Base-by-base conservation (phyloP, 345 rosid species). In the Eutrema japonicum region DNA sequence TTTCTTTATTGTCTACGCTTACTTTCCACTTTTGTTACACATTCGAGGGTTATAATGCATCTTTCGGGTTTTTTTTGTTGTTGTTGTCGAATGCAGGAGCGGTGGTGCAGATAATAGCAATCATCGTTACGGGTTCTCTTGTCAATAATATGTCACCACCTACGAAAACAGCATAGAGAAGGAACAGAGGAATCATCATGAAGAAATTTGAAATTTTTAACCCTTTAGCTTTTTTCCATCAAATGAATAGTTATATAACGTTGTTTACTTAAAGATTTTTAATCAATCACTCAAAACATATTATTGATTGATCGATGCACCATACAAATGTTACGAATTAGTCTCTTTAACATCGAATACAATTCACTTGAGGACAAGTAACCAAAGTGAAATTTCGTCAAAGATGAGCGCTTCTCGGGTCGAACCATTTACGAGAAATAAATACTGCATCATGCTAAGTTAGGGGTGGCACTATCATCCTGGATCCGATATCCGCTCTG, bases 141-240 rank as follows among this genome's bases (percentile, higher is more conserved):
- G 68, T 84, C 43, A 72, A 69, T 64, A 87, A 89, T 64, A 89
- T 91, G 96, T 87, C 97, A 74, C 97, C 91, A 3, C 93, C 91
- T 43, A 86, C 87, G 60, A 89, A 77, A 82, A 14, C 80, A 52
- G 74, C 48, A 62, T 76, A 76, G 70, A 22, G 64, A 62, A 14
- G 56, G 26, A 37, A 36, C 22, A 13, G 38, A n/a, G 56, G 58
- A 57, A 18, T 16, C 29, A 4, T 53, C 53, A 49, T 40, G 60
- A 74, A 49, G 56, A 37, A 14, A 14, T 56, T 65, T 65, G 27
- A 48, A 66, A 51, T 56, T 73, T 74, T 48, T 36, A 38, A 48
- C 59, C 13, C 22, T 37, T 35, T 56, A 22, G 57, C 16, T 13
- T 26, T 30, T 14, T 14, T 43, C 3, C 33, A 63, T 55, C 54